Base-by-base conservation (phyloP, 179 eudicot species). In the Vitellaria paradoxa region DNA sequence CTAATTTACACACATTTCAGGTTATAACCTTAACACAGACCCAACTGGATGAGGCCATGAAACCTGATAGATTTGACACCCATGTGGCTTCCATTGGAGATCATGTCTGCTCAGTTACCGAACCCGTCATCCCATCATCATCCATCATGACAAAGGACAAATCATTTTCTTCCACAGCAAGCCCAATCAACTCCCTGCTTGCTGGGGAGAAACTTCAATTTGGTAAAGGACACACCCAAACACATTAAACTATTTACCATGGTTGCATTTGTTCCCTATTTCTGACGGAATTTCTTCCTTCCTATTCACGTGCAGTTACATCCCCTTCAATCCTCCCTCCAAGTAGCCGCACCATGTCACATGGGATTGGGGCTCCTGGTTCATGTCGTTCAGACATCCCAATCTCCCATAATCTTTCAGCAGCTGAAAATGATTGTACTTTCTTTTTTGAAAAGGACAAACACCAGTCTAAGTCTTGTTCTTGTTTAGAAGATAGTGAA, bases 161-260 rank as follows among this genome's bases (percentile, higher is more conserved):
- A 74, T 30, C 86, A 64, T 84, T 88, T 80, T 76, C 93, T 68
- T 89, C 97, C 42, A 78, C 93, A 68, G 77, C 92, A 75, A 91
- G 88, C 81, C 97, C 99, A 65, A 84, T 96, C 76, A 90, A 87
- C 74, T 96, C 98, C 75, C 87, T 96, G 65, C 97, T 96, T 73
- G 99, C 99, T 74, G 98, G 99, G 85, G 97, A 94, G 81, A 96
- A 89, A 84, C 94, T 96, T 80, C 99, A 94, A 78, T 96, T 96
- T 84, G 99, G 99, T 92, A 85, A 85, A 78, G 86, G 74, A 45
- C 30, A 37, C 42, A 37, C 42, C 42, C 42, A 37, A 37, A 45
- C 30, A 47, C 14, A 50, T 59, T 53, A 14, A 63, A 42, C 4
- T 76, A 8, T 59, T 9, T 42, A 60, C 42, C 7, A 17, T 66